A percentile compares a stretch with the other conserved stretches of the same genome.
Evolutionary conservation across 2,329 filamentous ascomycete genomes (phyloP).

Genomic region (Grosmannia huntii): DNA sequence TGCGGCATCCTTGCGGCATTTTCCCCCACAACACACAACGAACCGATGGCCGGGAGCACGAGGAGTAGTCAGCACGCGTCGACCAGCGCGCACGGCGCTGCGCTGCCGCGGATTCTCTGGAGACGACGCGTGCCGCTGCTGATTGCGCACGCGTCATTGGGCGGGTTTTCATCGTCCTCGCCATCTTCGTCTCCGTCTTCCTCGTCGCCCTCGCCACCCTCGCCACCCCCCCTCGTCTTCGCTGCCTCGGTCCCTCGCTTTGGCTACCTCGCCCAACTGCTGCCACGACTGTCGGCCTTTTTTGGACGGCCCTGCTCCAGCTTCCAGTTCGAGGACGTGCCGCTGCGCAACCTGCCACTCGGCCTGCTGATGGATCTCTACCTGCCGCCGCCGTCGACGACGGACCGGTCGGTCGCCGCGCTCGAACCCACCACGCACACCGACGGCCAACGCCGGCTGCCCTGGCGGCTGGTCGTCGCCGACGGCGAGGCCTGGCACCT

Average conservation of each 20-base stretch:
- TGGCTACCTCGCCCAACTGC: slow-evolving; percentile 44
- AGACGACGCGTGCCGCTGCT: slow-evolving; percentile 38
- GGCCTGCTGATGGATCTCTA: slow-evolving; percentile 45
- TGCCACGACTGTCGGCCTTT: slow-evolving; percentile 41
- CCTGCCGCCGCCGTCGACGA: background rate
- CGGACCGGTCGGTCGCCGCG: no score
- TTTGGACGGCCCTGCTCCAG: slow-evolving; percentile 42
- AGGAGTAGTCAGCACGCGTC: background rate
- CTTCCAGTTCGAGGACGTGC: slow-evolving; percentile 44
- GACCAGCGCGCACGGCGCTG: background rate
- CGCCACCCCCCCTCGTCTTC: slow-evolving; percentile 19
- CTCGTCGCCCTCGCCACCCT: background rate
- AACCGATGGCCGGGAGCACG: no score
- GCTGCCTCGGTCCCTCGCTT: slow-evolving; percentile 43
- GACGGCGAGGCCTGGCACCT: slow-evolving; percentile 48
- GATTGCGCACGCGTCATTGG: slow-evolving; percentile 34
- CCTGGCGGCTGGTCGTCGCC: slow-evolving; percentile 41
- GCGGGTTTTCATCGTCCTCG: slow-evolving; percentile 17
- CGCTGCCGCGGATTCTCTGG: slow-evolving; percentile 38
- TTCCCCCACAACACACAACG: no score
- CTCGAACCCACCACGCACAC: background rate
- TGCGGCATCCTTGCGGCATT: no score
- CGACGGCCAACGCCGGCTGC: slow-evolving; percentile 18
- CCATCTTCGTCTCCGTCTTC: slow-evolving; percentile 18
- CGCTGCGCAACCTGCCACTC: slow-evolving; percentile 39